Conservation (phyloP, 2,329 filamentous ascomycete species). For the Arachnomyces sp. region DNA sequence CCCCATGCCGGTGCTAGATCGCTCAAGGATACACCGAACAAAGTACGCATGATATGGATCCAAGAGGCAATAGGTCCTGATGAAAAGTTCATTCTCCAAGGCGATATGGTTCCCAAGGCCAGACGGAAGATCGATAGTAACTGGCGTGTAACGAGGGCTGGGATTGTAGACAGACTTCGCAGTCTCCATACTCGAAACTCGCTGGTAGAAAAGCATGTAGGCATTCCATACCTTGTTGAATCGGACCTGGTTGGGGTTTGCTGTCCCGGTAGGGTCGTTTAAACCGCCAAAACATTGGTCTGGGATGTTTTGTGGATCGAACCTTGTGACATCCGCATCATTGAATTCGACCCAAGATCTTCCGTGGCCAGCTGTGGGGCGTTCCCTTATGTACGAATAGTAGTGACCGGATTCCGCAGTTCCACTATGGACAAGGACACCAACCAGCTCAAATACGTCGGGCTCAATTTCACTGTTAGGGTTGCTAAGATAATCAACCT, state of each 20-base stretch:
- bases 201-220: conserved; percentile 97
- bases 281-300: conserved; percentile 70
- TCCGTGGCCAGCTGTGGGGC: conserved; percentile 46
- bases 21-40: conserved; percentile 53
- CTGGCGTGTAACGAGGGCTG: conserved; percentile 40
- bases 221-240: conserved; percentile 71
- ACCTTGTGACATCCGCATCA: conserved; percentile 69
- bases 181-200: conserved; percentile 55
- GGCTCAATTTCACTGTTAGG: conserved; percentile 47
- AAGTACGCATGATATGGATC: conserved; percentile 64
- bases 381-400: conserved; percentile 87
- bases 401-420: conserved; percentile 94
- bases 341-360: conserved; percentile 83
- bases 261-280: conserved; percentile 48
- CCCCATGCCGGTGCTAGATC: conserved; percentile 44
- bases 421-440: conserved; percentile 84
- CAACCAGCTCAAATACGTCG: conserved; percentile 89
- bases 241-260: conserved; percentile 32
- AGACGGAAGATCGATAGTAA: conserved; percentile 39
- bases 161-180: conserved; percentile 43
- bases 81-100: conserved; percentile 61
- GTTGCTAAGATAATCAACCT: conserved; percentile 70
- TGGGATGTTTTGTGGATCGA: conserved; percentile 66
- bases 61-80: conserved; percentile 71
- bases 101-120: conserved; percentile 50